Conservation (phyloP, 192 early-diverging fungal genomes). For the Coemansia umbellata region DNA sequence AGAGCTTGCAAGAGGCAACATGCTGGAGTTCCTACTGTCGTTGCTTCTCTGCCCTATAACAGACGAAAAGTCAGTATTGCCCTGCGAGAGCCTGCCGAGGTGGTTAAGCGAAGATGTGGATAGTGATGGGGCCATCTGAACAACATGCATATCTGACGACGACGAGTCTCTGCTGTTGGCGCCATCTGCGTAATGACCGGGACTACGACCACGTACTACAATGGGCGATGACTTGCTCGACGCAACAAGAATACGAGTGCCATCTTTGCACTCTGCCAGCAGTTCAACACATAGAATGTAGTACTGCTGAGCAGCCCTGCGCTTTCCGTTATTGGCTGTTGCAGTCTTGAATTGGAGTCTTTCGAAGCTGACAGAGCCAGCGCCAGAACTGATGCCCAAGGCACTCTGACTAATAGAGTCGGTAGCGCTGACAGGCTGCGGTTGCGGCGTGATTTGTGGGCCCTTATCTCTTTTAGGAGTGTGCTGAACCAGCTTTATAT, state of each 20-base stretch:
- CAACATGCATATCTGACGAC: not conserved
- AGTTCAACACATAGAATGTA: conserved; percentile 81
- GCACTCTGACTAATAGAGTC: conserved; percentile 24
- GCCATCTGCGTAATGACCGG: conserved; percentile 84
- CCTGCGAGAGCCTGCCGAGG: not conserved
- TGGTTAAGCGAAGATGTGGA: conserved; percentile 6
- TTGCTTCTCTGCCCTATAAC: not conserved
- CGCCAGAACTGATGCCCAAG: conserved; percentile 11
- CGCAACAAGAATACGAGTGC: conserved; percentile 58
- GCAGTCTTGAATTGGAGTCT: conserved; percentile 96
- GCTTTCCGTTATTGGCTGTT: conserved; percentile 93
- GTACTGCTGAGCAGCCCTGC: conserved; percentile 92
- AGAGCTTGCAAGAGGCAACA: too few species aligned
- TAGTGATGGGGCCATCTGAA: not conserved
- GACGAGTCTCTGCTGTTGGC: not conserved
- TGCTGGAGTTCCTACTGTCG: not conserved
- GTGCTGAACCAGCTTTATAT: conserved; percentile 81
- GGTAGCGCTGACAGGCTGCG: conserved; percentile 56
- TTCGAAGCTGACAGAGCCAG: conserved; percentile 74
- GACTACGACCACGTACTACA: conserved; percentile 89
- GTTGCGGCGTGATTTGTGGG: conserved; percentile 71
- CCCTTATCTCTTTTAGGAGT: conserved; percentile 94
- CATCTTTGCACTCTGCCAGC: conserved; percentile 65
- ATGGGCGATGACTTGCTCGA: conserved; percentile 70
- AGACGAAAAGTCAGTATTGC: not conserved